These are phyloP conservation scores for Xylaria sp. DNA, from an alignment of 2,329 filamentous ascomycete species.

Conservation along the genomic window DNA sequence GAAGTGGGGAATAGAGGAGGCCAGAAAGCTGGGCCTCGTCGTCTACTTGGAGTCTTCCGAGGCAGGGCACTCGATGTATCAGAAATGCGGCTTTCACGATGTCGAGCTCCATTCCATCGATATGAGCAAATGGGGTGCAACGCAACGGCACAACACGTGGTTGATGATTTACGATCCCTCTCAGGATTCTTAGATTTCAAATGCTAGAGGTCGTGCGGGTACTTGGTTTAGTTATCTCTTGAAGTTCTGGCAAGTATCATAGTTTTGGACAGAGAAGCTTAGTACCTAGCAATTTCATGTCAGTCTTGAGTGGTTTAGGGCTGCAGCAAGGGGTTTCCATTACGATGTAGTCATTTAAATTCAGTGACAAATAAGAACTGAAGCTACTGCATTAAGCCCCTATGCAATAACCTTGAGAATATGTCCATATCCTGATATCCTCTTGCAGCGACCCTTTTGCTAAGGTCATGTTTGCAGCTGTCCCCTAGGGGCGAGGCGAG, in stretches of 20 bases:
- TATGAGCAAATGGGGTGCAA: constrained; percentile 37
- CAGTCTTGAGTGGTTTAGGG: no score
- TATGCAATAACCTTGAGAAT: no score
- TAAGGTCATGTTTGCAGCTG: no score
- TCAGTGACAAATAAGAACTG: no score
- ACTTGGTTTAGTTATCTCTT: neutral
- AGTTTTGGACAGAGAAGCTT: no score
- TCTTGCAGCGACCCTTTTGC: no score
- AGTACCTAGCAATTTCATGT: no score
- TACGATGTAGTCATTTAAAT: no score
- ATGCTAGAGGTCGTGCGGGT: neutral
- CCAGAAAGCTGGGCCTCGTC: constrained; percentile 37
- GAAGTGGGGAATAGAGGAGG: constrained; percentile 42
- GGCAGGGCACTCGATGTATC: constrained; percentile 41
- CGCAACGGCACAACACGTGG: constrained; percentile 28
- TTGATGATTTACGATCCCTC: constrained; percentile 32
- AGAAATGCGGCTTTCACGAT: constrained; percentile 44
- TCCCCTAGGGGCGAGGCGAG: no score
- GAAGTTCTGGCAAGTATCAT: neutral
- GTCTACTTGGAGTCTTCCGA: constrained; percentile 43
- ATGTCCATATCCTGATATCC: no score
- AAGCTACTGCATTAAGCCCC: no score
- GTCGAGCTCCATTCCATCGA: constrained; percentile 34
- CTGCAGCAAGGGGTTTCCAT: no score
- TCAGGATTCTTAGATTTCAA: neutral